phyloP scores from a whole-genome alignment of 257 asterid species.

The Jacaranda copaia region DNA sequence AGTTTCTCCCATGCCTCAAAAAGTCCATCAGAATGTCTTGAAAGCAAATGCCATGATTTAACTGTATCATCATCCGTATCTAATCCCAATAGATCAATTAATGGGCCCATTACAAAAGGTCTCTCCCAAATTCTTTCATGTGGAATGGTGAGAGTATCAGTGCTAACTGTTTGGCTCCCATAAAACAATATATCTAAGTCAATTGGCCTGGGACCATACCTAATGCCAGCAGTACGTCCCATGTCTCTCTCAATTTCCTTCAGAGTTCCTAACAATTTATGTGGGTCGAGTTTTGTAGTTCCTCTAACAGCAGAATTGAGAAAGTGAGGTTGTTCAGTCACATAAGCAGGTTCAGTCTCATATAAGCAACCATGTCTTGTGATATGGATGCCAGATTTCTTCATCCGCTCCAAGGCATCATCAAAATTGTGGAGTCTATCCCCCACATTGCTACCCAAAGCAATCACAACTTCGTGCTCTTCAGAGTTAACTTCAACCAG shows the following conservation, averaged over 20 bases:
- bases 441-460: constrained; percentile 95
- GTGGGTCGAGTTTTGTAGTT: constrained; percentile 74
- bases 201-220: constrained; percentile 94
- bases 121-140: constrained; percentile 95
- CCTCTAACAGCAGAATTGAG: constrained; percentile 93
- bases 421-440: constrained; percentile 77
- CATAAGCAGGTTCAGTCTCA: constrained; percentile 91
- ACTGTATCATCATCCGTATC: constrained; percentile 59
- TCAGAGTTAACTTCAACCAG: constrained; percentile 69
- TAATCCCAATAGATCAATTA: constrained; percentile 78
- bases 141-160: constrained; percentile 75
- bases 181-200: constrained; percentile 91
- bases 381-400: constrained; percentile 75
- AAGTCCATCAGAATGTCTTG: constrained; percentile 57
- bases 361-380: constrained; percentile 81
- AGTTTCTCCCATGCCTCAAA: constrained; percentile 81
- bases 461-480: constrained; percentile 86
- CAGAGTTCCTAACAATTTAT: constrained; percentile 56
- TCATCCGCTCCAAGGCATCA: constrained; percentile 79
- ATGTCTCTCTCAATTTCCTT: constrained; percentile 87
- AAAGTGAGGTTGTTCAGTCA: constrained; percentile 89
- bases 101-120: constrained; percentile 93
- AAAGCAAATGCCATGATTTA: constrained; percentile 70
- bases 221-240: constrained; percentile 89
- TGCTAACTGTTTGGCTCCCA: constrained; percentile 65